Conservation (phyloP, 352 stramenopile species). For the Phytopythium boreale region DNA sequence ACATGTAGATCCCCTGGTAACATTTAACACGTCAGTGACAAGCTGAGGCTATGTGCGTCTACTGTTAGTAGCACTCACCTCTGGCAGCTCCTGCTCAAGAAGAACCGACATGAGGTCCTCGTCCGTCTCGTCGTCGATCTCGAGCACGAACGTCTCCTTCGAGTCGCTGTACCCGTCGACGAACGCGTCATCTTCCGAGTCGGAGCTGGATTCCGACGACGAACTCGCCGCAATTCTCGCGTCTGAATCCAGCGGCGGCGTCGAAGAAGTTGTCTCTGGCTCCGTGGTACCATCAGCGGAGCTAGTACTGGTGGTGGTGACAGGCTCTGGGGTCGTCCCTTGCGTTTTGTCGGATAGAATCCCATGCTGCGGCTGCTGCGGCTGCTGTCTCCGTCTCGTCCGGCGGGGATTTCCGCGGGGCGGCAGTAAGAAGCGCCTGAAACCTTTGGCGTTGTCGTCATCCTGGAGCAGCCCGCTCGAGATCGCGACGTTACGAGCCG, state of each 20-base stretch:
- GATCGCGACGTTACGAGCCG: slow-evolving; percentile 21
- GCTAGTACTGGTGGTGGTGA: not conserved
- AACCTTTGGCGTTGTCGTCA: slow-evolving; percentile 42
- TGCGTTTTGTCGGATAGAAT: slow-evolving; percentile 19
- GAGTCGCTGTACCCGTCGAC: slow-evolving; percentile 76
- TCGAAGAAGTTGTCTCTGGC: slow-evolving; percentile 6
- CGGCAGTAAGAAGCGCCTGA: slow-evolving; percentile 37
- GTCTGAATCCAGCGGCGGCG: slow-evolving; percentile 40
- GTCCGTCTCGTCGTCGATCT: slow-evolving; percentile 92
- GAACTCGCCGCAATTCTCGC: slow-evolving; percentile 52
- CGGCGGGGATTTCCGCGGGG: slow-evolving; percentile 19
- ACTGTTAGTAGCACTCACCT: slow-evolving; percentile 23
- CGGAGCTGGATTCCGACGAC: slow-evolving; percentile 74
- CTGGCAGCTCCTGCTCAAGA: slow-evolving; percentile 82
- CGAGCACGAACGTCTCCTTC: slow-evolving; percentile 85
- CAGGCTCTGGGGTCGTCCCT: not conserved
- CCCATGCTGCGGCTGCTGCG: slow-evolving; percentile 15
- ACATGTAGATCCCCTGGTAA: slow-evolving; percentile 77
- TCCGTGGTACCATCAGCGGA: not conserved
- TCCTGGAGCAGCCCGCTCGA: slow-evolving; percentile 23
- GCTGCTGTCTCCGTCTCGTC: slow-evolving; percentile 31
- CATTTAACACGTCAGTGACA: not conserved
- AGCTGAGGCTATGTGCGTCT: not conserved
- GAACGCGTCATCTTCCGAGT: slow-evolving; percentile 83
- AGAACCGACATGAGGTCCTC: slow-evolving; percentile 91